phyloP scores from a whole-genome alignment of 2,329 filamentous ascomycete species.

The Fusarium liriodendri region DNA sequence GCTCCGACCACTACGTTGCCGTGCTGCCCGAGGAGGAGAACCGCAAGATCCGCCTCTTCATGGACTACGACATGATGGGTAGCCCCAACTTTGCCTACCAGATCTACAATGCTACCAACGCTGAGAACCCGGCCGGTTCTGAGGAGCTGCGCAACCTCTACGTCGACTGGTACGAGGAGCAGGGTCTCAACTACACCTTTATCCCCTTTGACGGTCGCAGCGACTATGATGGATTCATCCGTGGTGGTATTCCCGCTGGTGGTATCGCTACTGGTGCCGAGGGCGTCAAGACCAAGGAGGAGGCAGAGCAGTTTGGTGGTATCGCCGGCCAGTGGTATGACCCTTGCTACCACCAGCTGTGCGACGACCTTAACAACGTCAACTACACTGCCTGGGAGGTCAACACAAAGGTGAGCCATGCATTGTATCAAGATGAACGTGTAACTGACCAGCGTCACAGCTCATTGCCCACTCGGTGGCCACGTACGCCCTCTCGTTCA shows the following conservation, averaged over 20 bases:
- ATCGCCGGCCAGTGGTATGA: conserved; percentile 70
- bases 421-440: not conserved
- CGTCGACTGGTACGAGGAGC: conserved; percentile 71
- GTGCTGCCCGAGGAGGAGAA: conserved; percentile 69
- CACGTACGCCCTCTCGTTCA: conserved; percentile 73
- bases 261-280: conserved; percentile 84
- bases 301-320: conserved; percentile 77
- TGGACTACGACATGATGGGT: conserved; percentile 79
- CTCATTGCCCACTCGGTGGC: conserved; percentile 80
- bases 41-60: conserved; percentile 71
- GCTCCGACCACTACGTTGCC: conserved; percentile 70
- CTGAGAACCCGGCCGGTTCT: conserved; percentile 76
- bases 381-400: conserved; percentile 70
- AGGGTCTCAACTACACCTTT: conserved; percentile 74
- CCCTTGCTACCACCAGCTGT: conserved; percentile 71
- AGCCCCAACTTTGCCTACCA: conserved; percentile 74
- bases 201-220: conserved; percentile 83
- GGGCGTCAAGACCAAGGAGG: conserved; percentile 76
- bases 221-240: conserved; percentile 83
- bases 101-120: conserved; percentile 79
- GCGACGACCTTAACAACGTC: conserved; percentile 68
- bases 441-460: conserved; percentile 48
- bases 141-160: conserved; percentile 76
- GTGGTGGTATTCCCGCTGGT: conserved; percentile 77
- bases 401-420: conserved; percentile 65